Conservation (phyloP, 495 filamentous ascomycete genomes). For the Penicillium manginii region DNA sequence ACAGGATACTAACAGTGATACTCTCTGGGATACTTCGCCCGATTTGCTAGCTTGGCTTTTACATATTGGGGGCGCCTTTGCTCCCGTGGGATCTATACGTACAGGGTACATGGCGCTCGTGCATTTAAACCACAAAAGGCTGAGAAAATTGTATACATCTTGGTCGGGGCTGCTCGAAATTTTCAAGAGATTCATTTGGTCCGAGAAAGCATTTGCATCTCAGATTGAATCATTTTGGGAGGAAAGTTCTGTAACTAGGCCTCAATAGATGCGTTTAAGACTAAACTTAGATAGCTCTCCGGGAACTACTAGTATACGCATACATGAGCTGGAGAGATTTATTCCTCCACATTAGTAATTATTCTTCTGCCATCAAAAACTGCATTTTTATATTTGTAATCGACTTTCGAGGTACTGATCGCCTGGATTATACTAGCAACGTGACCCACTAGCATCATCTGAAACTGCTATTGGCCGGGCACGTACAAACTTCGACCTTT, state of each 20-base stretch:
- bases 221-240: conserved; percentile 36
- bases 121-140: conserved; percentile 17
- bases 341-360: too few relatives aligned
- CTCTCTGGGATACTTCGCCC: conserved; percentile 30
- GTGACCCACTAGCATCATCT: too few relatives aligned
- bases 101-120: conserved; percentile 35
- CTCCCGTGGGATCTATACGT: conserved; percentile 32
- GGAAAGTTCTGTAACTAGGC: conserved; percentile 12
- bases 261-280: too few relatives aligned
- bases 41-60: conserved; percentile 41
- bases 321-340: too few relatives aligned
- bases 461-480: background rate
- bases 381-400: too few relatives aligned
- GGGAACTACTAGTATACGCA: too few relatives aligned
- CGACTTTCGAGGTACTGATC: too few relatives aligned
- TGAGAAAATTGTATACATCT: conserved; percentile 15
- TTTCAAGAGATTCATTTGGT: conserved; percentile 44
- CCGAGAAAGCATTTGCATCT: conserved; percentile 37
- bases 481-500: conserved; percentile 9
- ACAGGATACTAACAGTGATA: conserved; percentile 25
- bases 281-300: too few relatives aligned
- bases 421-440: too few relatives aligned
- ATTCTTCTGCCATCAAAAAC: too few relatives aligned
- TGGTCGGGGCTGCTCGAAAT: conserved; percentile 33
- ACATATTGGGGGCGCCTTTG: conserved; percentile 44